phyloP scores from a whole-genome alignment of 805 yeast genomes.

The Metschnikowia continentalis region DNA sequence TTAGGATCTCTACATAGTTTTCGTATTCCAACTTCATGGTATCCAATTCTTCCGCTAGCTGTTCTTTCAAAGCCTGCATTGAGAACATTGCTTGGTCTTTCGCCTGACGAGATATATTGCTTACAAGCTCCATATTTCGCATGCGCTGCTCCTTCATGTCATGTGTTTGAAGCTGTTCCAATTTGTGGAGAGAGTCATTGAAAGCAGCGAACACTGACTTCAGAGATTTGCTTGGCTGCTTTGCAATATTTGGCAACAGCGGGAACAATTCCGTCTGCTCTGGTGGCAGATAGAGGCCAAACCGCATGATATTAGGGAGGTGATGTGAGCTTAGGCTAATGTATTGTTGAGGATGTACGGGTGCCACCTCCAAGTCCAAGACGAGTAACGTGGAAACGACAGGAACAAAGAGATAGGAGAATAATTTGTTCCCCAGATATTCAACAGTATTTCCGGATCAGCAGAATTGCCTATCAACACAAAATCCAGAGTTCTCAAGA shows the following conservation, averaged over 20 bases:
- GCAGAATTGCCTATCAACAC: neutral
- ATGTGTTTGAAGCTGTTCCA: conserved; percentile 7
- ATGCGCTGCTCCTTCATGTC: neutral
- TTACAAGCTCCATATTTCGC: neutral
- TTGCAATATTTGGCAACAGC: neutral
- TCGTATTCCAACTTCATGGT: neutral
- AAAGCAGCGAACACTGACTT: conserved; percentile 3
- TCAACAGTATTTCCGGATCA: neutral
- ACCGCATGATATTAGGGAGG: neutral
- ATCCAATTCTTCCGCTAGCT: conserved; percentile 1
- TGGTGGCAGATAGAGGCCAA: conserved; percentile 3
- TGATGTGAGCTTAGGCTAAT: neutral
- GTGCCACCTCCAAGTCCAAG: neutral
- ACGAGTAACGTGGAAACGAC: neutral
- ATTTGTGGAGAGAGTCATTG: conserved; percentile 7
- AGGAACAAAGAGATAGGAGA: neutral
- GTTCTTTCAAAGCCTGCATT: neutral
- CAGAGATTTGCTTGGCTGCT: neutral
- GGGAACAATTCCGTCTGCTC: neutral
- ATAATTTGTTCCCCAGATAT: neutral
- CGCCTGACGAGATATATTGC: neutral
- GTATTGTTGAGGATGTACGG: neutral
- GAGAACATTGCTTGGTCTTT: neutral
- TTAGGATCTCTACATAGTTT: neutral
- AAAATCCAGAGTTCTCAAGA: neutral